These are phyloP conservation scores for Tylopilus subfusipes DNA, from an alignment of 768 basidiomycete species.

Conservation along the genomic window DNA sequence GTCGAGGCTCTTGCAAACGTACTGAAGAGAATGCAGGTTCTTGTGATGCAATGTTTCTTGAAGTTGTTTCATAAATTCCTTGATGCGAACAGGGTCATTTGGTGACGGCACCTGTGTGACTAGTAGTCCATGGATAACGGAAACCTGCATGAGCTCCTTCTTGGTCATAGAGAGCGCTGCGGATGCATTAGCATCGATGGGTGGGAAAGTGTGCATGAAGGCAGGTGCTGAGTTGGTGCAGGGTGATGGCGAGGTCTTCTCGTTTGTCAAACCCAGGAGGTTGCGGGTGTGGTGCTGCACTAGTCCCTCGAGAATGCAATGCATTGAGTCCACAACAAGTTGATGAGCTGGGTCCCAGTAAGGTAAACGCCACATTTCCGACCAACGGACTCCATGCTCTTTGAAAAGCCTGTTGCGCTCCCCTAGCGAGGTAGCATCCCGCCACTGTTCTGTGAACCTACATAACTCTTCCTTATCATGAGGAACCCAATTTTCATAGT, in stretches of 20 bases:
- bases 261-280: conserved; percentile 3
- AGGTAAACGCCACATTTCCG: conserved; percentile 18
- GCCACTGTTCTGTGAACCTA: conserved; percentile 12
- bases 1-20: background rate
- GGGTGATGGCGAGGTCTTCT: background rate
- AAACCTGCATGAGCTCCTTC: background rate
- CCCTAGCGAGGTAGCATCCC: background rate
- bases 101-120: too few relatives aligned
- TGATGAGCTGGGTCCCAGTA: too few relatives aligned
- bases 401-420: conserved; percentile 7
- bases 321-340: conserved; percentile 28
- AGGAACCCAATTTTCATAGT: conserved; percentile 16
- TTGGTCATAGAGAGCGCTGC: background rate
- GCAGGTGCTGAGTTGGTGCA: background rate
- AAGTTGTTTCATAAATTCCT: too few relatives aligned
- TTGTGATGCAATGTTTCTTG: too few relatives aligned
- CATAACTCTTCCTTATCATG: conserved; percentile 6
- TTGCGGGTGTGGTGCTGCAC: background rate
- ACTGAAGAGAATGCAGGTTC: background rate
- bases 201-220: background rate
- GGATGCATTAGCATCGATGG: too few relatives aligned
- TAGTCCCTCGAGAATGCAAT: conserved; percentile 19
- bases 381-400: conserved; percentile 18
- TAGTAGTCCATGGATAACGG: too few relatives aligned
- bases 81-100: too few relatives aligned